Conservation (phyloP, 2,329 filamentous ascomycete species). For the Pseudogymnoascus pannorum region DNA sequence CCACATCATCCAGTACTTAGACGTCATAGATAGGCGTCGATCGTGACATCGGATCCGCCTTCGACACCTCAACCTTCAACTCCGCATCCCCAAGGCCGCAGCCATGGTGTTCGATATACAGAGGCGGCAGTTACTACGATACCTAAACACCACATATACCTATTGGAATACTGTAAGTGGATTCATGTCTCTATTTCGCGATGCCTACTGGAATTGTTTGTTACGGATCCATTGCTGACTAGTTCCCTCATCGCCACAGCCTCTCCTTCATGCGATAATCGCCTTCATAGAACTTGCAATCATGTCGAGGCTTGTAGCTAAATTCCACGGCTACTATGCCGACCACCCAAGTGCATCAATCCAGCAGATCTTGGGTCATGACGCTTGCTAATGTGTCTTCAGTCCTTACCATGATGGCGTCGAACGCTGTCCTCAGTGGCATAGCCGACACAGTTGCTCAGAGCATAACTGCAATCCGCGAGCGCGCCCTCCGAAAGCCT, state of each 20-base stretch:
- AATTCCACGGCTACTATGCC: conserved; percentile 92
- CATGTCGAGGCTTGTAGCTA: conserved; percentile 70
- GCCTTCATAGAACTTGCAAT: conserved; percentile 85
- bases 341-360: conserved; percentile 65
- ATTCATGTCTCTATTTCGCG: conserved; percentile 8
- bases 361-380: conserved; percentile 11
- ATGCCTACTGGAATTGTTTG: conserved; percentile 8
- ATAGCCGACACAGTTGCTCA: conserved; percentile 96
- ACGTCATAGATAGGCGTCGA: conserved; percentile 8
- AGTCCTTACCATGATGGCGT: conserved; percentile 98
- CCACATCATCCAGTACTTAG: background rate
- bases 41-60: conserved; percentile 5
- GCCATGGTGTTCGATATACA: conserved; percentile 52
- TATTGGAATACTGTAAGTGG: conserved; percentile 64
- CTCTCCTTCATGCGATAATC: conserved; percentile 75
- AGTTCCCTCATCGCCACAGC: conserved; percentile 45
- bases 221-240: conserved; percentile 9
- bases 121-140: conserved; percentile 54
- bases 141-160: conserved; percentile 65
- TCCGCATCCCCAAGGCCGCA: conserved; percentile 1
- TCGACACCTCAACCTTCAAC: background rate
- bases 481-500: conserved; percentile 57
- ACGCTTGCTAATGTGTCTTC: conserved; percentile 14
- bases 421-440: conserved; percentile 90
- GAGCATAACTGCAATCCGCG: conserved; percentile 74